phyloP scores from a whole-genome alignment of 2,329 filamentous ascomycete genomes.

The Colletotrichum aenigma region DNA sequence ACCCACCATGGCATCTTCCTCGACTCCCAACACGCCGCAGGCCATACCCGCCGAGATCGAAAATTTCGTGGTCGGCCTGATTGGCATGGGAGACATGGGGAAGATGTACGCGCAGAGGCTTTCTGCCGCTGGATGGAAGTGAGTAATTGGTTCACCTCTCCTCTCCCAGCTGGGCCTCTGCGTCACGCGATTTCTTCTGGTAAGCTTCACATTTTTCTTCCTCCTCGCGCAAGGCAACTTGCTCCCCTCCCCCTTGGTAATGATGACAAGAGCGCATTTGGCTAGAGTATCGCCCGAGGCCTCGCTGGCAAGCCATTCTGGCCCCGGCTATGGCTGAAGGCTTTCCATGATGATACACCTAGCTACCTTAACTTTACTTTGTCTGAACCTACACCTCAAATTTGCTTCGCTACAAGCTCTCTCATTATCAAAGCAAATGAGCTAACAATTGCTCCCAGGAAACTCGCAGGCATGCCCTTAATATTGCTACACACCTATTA shows the following conservation, averaged over 20 bases:
- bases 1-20: slow-evolving; percentile 17
- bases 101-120: slow-evolving; percentile 95
- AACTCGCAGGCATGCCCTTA: slow-evolving; percentile 31
- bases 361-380: slow-evolving; percentile 87
- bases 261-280: slow-evolving; percentile 99
- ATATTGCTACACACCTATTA: not conserved
- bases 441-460: slow-evolving; percentile 20
- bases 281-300: slow-evolving; percentile 89
- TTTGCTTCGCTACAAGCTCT: slow-evolving; percentile 21
- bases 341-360: slow-evolving; percentile 98
- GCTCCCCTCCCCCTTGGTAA: slow-evolving; percentile 40
- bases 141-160: slow-evolving; percentile 30
- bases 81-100: slow-evolving; percentile 99
- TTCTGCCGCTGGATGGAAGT: slow-evolving; percentile 96
- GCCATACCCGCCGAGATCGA: slow-evolving; percentile 56
- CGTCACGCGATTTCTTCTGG: slow-evolving; percentile 28
- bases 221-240: not conserved
- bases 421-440: slow-evolving; percentile 15
- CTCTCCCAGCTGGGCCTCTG: slow-evolving; percentile 6
- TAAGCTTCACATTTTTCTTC: slow-evolving; percentile 34
- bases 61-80: slow-evolving; percentile 84
- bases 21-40: not conserved
- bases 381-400: slow-evolving; percentile 70
- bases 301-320: slow-evolving; percentile 76
- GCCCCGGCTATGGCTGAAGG: slow-evolving; percentile 61